Base-by-base conservation (phyloP, 768 basidiomycete species). In the Xerocomellus intermedius region DNA sequence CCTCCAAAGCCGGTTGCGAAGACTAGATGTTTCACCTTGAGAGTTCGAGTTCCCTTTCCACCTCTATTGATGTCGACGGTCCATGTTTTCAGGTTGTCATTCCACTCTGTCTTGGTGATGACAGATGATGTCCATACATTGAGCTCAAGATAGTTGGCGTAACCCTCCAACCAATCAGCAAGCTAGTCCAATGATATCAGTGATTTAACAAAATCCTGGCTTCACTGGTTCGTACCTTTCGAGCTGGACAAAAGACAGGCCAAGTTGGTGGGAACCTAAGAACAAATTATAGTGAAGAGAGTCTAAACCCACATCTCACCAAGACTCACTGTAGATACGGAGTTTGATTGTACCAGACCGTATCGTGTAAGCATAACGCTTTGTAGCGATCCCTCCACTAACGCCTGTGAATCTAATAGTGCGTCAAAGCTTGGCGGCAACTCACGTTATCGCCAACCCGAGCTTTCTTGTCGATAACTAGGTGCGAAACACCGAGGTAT, bases 111-210 rank as follows among this genome's bases (percentile, higher is more conserved):
- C 30, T 65, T 71, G n/a, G 60, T 66, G 19, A 82, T 73, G 16
- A 59, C 72, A 0, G 81, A 73, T 0, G 81, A 79, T 0, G 79
- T 82, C 87, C 85, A 87, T 10, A 84, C 78, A 53, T 85, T 80
- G 38, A 89, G 66, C 52, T 87, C 86, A 33, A 86, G 73, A 4
- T 75, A 64, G 5, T 80, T 73, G 0, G 81, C 84, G 56, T 87
- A 89, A 5, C 70, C 72, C 63, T 88, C 86, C 16, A 87, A 69
- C 82, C 83, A 88, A 57, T 83, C 81, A 2, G 80, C 86, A n/a
- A 88, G 75, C 81, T 84, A 48, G 12, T 26, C 7, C 13, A 33
- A 56, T 6, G 41, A 14, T 12, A n/a, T 57, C 8, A 45, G 8
- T 30, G 22, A 41, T 37, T 4, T 14, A 14, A 50, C 9, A 30